A percentile compares a stretch with the other conserved stretches of the same genome.
phyloP scores from a whole-genome alignment of 306 rosid species.

The Heteromeles arbutifolia region DNA sequence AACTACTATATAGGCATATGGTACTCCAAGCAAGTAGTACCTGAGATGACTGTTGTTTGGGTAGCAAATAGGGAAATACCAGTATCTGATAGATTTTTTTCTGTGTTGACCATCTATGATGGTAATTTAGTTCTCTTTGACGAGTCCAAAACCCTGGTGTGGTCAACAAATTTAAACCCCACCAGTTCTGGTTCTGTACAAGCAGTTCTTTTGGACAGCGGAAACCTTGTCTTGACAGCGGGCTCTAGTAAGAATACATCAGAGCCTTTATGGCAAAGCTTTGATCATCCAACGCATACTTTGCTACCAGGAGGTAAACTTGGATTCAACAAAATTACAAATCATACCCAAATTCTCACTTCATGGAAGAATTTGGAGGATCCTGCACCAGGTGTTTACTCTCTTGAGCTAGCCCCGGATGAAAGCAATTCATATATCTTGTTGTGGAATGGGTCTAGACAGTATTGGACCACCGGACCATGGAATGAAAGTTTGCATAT shows the following conservation, averaged over 20 bases:
- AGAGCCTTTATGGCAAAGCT: slow-evolving; percentile 42
- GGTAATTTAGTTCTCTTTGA: slow-evolving; percentile 47
- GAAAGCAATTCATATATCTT: too few species aligned
- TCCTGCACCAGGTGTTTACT: too few species aligned
- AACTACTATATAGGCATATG: slow-evolving; percentile 60
- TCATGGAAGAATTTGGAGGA: too few species aligned
- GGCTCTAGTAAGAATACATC: background rate
- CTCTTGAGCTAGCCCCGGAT: too few species aligned
- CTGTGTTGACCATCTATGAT: background rate
- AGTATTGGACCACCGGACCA: slow-evolving; percentile 46
- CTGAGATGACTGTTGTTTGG: slow-evolving; percentile 31
- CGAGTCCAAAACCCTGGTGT: slow-evolving; percentile 25
- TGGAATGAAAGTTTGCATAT: slow-evolving; percentile 28
- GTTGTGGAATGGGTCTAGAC: background rate
- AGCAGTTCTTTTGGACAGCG: slow-evolving; percentile 34
- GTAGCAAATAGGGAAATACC: slow-evolving; percentile 57
- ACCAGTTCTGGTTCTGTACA: slow-evolving; percentile 6
- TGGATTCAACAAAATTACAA: slow-evolving; percentile 27
- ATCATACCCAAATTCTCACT: slow-evolving; percentile 28
- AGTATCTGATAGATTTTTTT: slow-evolving; percentile 32
- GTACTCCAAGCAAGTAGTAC: slow-evolving; percentile 22
- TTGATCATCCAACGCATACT: slow-evolving; percentile 52
- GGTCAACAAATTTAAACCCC: slow-evolving; percentile 40
- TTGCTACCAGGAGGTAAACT: slow-evolving; percentile 48
- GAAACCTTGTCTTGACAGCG: background rate